Percentiles rank a stretch among this genome's conserved stretches.
phyloP scores from a whole-genome alignment of 2,329 filamentous ascomycete species.

The Xylariales sp. region DNA sequence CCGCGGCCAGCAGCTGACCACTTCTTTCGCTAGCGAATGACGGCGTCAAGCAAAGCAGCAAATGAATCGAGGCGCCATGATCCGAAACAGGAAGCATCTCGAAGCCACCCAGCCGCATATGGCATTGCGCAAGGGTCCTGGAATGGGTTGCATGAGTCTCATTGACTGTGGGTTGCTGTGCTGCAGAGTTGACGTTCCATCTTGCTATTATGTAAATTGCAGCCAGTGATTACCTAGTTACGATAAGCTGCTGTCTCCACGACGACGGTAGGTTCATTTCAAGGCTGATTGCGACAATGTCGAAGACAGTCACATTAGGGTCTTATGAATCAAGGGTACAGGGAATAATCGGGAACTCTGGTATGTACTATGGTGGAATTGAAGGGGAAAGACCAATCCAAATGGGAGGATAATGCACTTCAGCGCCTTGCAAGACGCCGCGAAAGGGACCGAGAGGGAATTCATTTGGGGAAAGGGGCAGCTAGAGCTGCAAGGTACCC shows the following conservation, averaged over 20 bases:
- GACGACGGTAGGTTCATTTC: too few relatives aligned
- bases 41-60: background rate
- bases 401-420: background rate
- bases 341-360: conserved; percentile 1
- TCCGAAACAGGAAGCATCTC: background rate
- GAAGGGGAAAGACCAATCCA: background rate
- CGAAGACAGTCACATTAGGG: background rate
- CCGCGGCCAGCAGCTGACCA: background rate
- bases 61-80: background rate
- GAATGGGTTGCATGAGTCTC: too few relatives aligned
- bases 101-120: background rate
- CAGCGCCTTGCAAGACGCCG: background rate
- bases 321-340: background rate
- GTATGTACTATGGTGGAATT: too few relatives aligned
- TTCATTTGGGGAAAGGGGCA: too few relatives aligned
- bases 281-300: background rate
- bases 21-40: background rate
- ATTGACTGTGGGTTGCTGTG: too few relatives aligned
- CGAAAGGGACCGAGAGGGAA: conserved; percentile 6
- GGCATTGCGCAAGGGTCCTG: background rate
- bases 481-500: too few relatives aligned
- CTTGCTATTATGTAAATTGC: background rate
- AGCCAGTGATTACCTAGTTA: too few relatives aligned
- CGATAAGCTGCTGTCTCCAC: too few relatives aligned
- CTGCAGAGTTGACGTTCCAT: background rate